A percentile compares a stretch with the other conserved stretches of the same genome.
Evolutionary conservation across 352 stramenopile genomes (phyloP).

Genomic region (Pythium oligandrum): DNA sequence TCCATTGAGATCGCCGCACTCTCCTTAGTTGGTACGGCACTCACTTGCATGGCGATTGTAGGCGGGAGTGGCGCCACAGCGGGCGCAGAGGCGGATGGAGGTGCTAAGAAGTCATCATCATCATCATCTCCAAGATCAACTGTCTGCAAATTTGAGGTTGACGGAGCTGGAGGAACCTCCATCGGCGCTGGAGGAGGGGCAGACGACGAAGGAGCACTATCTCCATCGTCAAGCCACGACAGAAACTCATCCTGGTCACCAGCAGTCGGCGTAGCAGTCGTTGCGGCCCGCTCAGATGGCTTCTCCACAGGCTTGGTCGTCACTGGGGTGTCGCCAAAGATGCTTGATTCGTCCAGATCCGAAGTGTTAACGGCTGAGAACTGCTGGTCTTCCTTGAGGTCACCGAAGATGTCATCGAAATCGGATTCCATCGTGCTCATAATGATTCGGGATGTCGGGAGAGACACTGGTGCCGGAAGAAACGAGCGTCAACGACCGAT

Average conservation of each 20-base stretch:
- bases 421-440: conserved; percentile 32
- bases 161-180: conserved; percentile 2
- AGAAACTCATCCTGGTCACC: conserved; percentile 55
- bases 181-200: background rate
- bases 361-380: conserved; percentile 30
- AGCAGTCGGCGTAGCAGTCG: conserved; percentile 4
- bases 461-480: background rate
- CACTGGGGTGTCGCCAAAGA: conserved; percentile 32
- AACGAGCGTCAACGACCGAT: background rate
- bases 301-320: background rate
- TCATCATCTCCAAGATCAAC: conserved; percentile 14
- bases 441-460: conserved; percentile 2
- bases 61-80: conserved; percentile 4
- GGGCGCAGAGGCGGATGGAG: background rate
- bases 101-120: conserved; percentile 6
- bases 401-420: conserved; percentile 83
- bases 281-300: background rate
- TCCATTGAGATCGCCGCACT: conserved; percentile 28
- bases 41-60: background rate
- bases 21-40: conserved; percentile 1
- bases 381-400: conserved; percentile 60
- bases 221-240: conserved; percentile 71
- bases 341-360: conserved; percentile 47
- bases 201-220: background rate
- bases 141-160: conserved; percentile 14